Conservation (phyloP, 768 basidiomycete species). For the Mycena galopus region DNA sequence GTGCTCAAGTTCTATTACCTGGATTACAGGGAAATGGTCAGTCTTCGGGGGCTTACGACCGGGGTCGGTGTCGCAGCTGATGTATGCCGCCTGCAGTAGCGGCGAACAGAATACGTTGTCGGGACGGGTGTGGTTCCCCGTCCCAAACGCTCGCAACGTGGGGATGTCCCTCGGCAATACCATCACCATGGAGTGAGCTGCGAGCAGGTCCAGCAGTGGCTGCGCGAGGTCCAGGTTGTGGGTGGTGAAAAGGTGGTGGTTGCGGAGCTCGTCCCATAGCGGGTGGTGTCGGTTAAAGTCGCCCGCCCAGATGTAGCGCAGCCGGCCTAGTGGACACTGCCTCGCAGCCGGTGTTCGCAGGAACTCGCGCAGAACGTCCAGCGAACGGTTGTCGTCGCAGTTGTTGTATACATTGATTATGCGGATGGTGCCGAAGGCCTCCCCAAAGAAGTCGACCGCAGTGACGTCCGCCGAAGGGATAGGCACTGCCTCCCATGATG, state of each 20-base stretch:
- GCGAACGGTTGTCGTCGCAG: conserved; percentile 21
- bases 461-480: conserved; percentile 34
- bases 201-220: conserved; percentile 36
- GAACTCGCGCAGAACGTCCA: conserved; percentile 3
- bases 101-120: conserved; percentile 59
- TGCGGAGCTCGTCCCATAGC: conserved; percentile 28
- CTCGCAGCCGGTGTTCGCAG: background rate
- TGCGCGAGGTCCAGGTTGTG: conserved; percentile 38
- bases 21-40: conserved; percentile 58
- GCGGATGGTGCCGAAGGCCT: too few relatives aligned
- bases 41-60: conserved; percentile 35
- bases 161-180: background rate
- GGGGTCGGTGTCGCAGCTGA: conserved; percentile 44
- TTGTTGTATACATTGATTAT: conserved; percentile 46
- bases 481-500: background rate
- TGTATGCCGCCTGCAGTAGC: conserved; percentile 30
- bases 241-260: conserved; percentile 50
- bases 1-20: conserved; percentile 39
- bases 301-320: too few relatives aligned
- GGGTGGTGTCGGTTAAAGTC: too few relatives aligned
- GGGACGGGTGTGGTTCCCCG: conserved; percentile 51
- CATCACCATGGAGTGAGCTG: background rate
- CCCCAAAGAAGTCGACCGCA: conserved; percentile 41
- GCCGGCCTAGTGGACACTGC: conserved; percentile 45
- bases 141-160: background rate